phyloP scores from a whole-genome alignment of 176 grass and related monocot genomes.

The Eleusine coracana region DNA sequence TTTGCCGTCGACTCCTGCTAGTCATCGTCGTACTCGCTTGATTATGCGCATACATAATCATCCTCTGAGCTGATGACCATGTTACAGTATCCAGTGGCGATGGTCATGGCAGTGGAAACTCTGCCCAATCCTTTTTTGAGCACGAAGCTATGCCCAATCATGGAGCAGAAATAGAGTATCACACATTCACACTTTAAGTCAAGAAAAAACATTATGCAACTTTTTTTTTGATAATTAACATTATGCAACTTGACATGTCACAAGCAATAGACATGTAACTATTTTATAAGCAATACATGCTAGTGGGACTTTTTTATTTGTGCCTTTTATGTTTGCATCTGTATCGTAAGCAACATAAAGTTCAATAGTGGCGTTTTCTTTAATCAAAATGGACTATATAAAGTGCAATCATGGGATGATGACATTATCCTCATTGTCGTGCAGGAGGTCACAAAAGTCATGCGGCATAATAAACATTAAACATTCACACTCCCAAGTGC shows the following conservation, averaged over 20 bases:
- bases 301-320: neutral
- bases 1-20: neutral
- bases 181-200: neutral
- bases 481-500: too few species aligned
- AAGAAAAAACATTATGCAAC: neutral
- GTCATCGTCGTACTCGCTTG: neutral
- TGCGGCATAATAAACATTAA: neutral
- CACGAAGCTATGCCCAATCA: neutral
- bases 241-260: neutral
- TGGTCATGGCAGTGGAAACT: slow-evolving; percentile 1
- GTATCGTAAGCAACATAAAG: too few species aligned
- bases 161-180: neutral
- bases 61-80: neutral
- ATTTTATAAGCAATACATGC: neutral
- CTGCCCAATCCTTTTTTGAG: neutral
- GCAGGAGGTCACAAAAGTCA: neutral
- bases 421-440: neutral
- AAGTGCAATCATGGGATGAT: neutral
- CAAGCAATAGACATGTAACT: neutral
- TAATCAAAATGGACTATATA: neutral
- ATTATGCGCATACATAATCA: slow-evolving; percentile 6
- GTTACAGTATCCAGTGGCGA: neutral
- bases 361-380: neutral
- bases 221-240: neutral
- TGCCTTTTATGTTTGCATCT: neutral